phyloP scores from a whole-genome alignment of 345 rosid genomes.

The Arabidopsis arenosa region DNA sequence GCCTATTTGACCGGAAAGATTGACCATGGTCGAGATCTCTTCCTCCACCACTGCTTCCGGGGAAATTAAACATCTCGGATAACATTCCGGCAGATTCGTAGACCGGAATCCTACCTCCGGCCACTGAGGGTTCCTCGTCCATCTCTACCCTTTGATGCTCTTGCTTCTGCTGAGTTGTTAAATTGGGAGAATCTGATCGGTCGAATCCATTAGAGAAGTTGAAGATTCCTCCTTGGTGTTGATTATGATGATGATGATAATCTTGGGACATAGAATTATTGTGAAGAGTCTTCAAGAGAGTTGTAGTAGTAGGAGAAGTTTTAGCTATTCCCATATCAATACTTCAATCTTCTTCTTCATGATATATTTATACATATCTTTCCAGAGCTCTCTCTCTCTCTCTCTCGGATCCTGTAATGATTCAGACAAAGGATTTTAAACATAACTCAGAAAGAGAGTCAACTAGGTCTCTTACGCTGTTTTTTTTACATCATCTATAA shows the following conservation, averaged over 20 bases:
- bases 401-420: constrained; percentile 37
- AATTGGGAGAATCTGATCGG: constrained; percentile 49
- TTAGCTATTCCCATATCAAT: constrained; percentile 74
- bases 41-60: constrained; percentile 52
- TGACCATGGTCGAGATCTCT: constrained; percentile 46
- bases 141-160: constrained; percentile 69
- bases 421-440: constrained; percentile 30
- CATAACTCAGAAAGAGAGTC: constrained; percentile 16
- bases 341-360: constrained; percentile 50
- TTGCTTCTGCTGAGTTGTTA: constrained; percentile 58
- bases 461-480: constrained; percentile 39
- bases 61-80: constrained; percentile 94
- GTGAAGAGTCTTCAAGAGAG: constrained; percentile 38
- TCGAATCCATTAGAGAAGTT: constrained; percentile 78
- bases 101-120: constrained; percentile 56
- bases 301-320: constrained; percentile 45
- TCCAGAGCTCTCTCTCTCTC: neutral
- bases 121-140: constrained; percentile 55
- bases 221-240: constrained; percentile 62
- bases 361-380: constrained; percentile 34
- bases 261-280: constrained; percentile 85
- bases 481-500: constrained; percentile 21
- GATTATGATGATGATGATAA: constrained; percentile 71
- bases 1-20: constrained; percentile 44
- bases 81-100: constrained; percentile 87